These are phyloP conservation scores for Neurospora terricola DNA, from an alignment of 495 filamentous ascomycete genomes.

Conservation along the genomic window DNA sequence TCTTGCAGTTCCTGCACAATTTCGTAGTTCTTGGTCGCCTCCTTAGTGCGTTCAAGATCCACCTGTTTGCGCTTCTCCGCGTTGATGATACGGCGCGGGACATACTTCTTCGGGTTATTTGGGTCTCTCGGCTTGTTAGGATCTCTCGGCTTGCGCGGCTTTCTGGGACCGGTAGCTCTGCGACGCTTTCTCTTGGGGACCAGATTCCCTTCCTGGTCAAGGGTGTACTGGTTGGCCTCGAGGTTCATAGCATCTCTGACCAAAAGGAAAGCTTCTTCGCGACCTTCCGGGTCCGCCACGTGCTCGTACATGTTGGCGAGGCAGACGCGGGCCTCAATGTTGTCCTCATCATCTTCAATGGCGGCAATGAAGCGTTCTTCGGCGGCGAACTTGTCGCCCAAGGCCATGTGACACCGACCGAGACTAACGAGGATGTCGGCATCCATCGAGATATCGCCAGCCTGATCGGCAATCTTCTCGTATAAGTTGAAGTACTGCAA, in stretches of 20 bases:
- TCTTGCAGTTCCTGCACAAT: slow-evolving; percentile 44
- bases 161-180: slow-evolving; percentile 7
- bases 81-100: slow-evolving; percentile 27
- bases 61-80: slow-evolving; percentile 23
- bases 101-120: slow-evolving; percentile 16
- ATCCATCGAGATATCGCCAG: slow-evolving; percentile 45
- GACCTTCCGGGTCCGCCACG: slow-evolving; percentile 47
- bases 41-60: slow-evolving; percentile 38
- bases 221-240: slow-evolving; percentile 23
- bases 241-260: slow-evolving; percentile 63
- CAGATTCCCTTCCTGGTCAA: slow-evolving; percentile 19
- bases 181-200: slow-evolving; percentile 5
- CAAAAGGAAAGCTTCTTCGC: slow-evolving; percentile 56
- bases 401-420: slow-evolving; percentile 57
- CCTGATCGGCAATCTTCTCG: slow-evolving; percentile 42
- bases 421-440: slow-evolving; percentile 57
- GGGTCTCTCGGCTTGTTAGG: slow-evolving; percentile 10
- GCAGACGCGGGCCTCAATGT: slow-evolving; percentile 59
- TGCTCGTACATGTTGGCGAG: slow-evolving; percentile 75
- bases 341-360: slow-evolving; percentile 54
- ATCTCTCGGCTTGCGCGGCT: slow-evolving; percentile 12
- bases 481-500: slow-evolving; percentile 66
- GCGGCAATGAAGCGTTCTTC: slow-evolving; percentile 65
- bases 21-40: slow-evolving; percentile 47
- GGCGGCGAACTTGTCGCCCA: slow-evolving; percentile 55